Evolutionary conservation across 345 rosid genomes (phyloP).

Genomic region (Cochlearia excelsa): DNA sequence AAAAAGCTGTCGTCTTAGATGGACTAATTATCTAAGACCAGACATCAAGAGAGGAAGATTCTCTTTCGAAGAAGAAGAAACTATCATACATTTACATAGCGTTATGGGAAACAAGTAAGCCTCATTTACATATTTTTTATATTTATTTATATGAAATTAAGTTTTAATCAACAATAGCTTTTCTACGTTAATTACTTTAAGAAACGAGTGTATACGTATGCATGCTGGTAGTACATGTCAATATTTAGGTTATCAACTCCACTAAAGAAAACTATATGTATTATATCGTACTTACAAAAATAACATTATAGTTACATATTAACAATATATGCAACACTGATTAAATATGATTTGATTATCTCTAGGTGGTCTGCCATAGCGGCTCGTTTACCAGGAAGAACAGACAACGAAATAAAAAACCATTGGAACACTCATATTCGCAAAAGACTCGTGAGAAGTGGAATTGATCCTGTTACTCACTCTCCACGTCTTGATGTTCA

Average conservation of each 20-base stretch:
- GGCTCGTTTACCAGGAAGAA: slow-evolving; percentile 94
- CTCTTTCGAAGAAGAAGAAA: slow-evolving; percentile 93
- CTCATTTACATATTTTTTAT: neutral
- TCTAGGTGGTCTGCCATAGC: slow-evolving; percentile 97
- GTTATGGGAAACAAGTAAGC: slow-evolving; percentile 82
- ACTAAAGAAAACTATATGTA: slow-evolving; percentile 9
- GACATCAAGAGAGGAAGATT: slow-evolving; percentile 94
- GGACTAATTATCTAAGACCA: slow-evolving; percentile 94
- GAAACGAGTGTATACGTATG: slow-evolving; percentile 5
- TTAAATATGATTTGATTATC: neutral
- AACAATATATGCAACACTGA: no score
- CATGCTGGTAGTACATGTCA: slow-evolving; percentile 27
- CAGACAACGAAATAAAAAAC: slow-evolving; percentile 93
- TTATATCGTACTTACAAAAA: neutral
- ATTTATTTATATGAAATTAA: neutral
- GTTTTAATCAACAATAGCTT: neutral
- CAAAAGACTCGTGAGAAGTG: slow-evolving; percentile 75
- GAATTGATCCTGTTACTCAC: slow-evolving; percentile 94
- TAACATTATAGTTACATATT: no score
- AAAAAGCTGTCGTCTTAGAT: slow-evolving; percentile 94
- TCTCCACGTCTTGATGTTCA: slow-evolving; percentile 75
- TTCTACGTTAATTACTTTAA: slow-evolving; percentile 15
- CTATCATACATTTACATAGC: slow-evolving; percentile 83
- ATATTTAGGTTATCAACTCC: slow-evolving; percentile 39
- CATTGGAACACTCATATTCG: slow-evolving; percentile 93